Evolutionary conservation across 1,139 yeast species (phyloP), one percentile per base, ranked within the genome.

Genomic region (Hansenula sp.): DNA sequence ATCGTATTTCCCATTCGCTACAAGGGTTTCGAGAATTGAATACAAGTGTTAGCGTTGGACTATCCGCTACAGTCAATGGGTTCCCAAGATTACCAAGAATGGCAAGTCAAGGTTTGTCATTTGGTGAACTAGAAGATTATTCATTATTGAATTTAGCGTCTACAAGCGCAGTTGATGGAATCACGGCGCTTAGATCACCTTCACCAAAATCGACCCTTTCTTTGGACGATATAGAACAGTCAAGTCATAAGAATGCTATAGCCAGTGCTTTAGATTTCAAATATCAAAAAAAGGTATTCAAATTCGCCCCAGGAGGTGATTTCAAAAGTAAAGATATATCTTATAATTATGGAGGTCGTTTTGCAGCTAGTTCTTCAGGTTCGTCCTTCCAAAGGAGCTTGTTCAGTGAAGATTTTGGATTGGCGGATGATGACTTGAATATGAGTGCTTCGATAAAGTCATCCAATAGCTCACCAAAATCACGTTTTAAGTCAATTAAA

Each of bases 261-360:
- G 81, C 83, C 1, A 68, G 65, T 24, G 82, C 83, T 1, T 60
- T 79, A 34, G 77, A 78, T 6, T 66, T 76, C 45, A 54, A 50
- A n/a, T 49, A 55, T 15, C 53, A 52, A 5, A 54, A 65, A 3
- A 57, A 70, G 36, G 73, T 74, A 3, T 57, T 72, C 28, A 63
- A 55, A 17, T 72, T 70, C 41, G 54, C 55, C 8, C 66, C 67
- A 3, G 43, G 46, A 2, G 29, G 18, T 27, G 47, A 44, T 33
- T 9, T 25, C 12, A 18, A 19, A n/a, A 21, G 17, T 15, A 21
- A 21, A 6, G 25, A 5, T 21, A 21, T 9, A 21, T 5, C 25
- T 21, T 6, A 9, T 21, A 21, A 9, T 21, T 6, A 21, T 21
- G 25, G 25, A 21, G 9, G 25, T 21, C 25, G 25, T 21, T 6